phyloP scores from a whole-genome alignment of 495 filamentous ascomycete species.

The Hypoxylon fragiforme region DNA sequence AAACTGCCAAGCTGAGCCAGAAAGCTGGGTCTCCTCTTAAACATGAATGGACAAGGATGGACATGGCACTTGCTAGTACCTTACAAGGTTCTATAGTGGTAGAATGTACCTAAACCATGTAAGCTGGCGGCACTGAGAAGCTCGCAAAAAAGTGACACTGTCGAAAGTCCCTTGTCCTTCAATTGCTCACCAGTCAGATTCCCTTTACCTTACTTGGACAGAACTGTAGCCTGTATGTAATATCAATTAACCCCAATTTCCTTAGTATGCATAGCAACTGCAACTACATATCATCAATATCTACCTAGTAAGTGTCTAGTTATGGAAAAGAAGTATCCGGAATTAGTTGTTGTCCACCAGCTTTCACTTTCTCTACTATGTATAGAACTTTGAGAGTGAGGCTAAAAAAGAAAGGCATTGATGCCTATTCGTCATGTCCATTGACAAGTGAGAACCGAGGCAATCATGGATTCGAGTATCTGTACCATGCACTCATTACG shows the following conservation, averaged over 20 bases:
- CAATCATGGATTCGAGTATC: conserved; percentile 6
- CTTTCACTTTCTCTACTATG: background rate
- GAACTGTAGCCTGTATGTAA: too few species aligned
- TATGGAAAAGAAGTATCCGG: too few species aligned
- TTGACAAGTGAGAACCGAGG: too few species aligned
- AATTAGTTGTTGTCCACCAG: background rate
- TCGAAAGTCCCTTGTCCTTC: conserved; percentile 22
- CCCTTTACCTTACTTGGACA: too few species aligned
- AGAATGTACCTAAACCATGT: too few species aligned
- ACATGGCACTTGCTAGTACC: too few species aligned
- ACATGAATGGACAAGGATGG: conserved; percentile 3
- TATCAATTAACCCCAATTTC: too few species aligned
- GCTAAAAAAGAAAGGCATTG: too few species aligned
- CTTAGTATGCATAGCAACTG: background rate
- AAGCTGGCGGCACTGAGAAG: too few species aligned
- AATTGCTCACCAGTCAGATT: background rate
- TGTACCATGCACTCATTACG: background rate
- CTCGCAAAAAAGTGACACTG: conserved; percentile 4
- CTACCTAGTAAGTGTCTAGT: too few species aligned
- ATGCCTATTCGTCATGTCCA: too few species aligned
- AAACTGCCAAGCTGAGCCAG: conserved; percentile 33
- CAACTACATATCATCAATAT: background rate
- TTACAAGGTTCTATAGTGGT: too few species aligned
- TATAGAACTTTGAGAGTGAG: background rate
- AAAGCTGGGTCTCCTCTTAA: conserved; percentile 18